A percentile compares a stretch with the other conserved stretches of the same genome.
Evolutionary conservation across 306 rosid species (phyloP).

Genomic region (Canavalia gladiata): DNA sequence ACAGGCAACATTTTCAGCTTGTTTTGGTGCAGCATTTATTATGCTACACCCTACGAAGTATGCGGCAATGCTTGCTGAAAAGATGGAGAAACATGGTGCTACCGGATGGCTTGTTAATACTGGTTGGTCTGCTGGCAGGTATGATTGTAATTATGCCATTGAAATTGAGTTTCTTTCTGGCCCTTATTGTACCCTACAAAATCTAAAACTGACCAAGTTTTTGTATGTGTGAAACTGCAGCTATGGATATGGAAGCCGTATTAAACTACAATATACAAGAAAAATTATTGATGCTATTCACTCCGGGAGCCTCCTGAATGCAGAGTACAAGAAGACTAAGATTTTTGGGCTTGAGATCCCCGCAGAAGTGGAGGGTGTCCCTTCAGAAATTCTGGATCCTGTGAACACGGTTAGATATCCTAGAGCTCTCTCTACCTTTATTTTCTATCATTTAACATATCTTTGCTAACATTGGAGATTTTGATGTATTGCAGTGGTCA

Average conservation of each 20-base stretch:
- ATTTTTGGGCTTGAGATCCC: constrained; percentile 91
- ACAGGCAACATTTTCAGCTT: constrained; percentile 95
- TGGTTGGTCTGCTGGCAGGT: constrained; percentile 96
- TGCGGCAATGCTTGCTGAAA: constrained; percentile 93
- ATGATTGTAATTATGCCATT: constrained; percentile 2
- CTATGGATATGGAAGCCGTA: constrained; percentile 80
- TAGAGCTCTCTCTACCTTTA: neutral
- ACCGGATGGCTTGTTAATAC: constrained; percentile 98
- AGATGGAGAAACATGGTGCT: constrained; percentile 91
- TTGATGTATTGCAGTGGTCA: constrained; percentile 66
- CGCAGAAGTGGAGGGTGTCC: constrained; percentile 75
- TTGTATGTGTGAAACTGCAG: constrained; percentile 53
- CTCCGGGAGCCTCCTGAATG: constrained; percentile 71
- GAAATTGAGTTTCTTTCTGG: neutral
- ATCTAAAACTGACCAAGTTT: neutral
- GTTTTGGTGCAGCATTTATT: constrained; percentile 94
- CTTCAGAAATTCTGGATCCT: constrained; percentile 81
- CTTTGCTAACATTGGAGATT: neutral
- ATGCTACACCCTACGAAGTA: constrained; percentile 93
- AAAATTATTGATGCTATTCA: constrained; percentile 92
- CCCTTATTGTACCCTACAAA: neutral
- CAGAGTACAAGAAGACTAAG: constrained; percentile 66
- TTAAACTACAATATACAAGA: constrained; percentile 80
- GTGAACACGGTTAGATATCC: constrained; percentile 71
- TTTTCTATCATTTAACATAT: neutral